phyloP scores from a whole-genome alignment of 129 eudicot species.

The Silybum marianum region DNA sequence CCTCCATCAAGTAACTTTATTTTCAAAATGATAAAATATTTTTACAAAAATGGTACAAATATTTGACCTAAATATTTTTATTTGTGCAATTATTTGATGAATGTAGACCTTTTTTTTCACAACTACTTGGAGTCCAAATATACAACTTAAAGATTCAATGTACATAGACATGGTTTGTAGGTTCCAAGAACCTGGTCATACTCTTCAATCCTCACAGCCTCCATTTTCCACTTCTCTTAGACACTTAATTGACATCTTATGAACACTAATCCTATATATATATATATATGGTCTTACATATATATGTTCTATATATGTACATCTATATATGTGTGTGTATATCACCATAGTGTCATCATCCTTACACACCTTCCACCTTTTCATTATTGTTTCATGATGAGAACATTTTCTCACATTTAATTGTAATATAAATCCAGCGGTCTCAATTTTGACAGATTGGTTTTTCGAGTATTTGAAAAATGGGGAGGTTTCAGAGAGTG shows the following conservation, averaged over 20 bases:
- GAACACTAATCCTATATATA: not conserved
- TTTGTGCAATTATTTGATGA: too few species aligned
- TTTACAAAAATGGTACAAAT: too few species aligned
- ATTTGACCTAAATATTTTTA: too few species aligned
- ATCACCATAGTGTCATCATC: slow-evolving; percentile 40
- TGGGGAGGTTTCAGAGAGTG: slow-evolving; percentile 57
- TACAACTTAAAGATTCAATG: slow-evolving; percentile 17
- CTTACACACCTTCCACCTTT: slow-evolving; percentile 7
- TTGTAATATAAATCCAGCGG: slow-evolving; percentile 1
- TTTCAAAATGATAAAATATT: too few species aligned
- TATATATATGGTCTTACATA: too few species aligned
- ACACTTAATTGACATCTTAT: not conserved
- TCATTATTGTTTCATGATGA: not conserved
- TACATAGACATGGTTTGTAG: slow-evolving; percentile 18
- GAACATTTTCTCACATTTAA: slow-evolving; percentile 31
- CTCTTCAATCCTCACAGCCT: not conserved
- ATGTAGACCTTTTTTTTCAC: too few species aligned
- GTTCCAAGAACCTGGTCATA: slow-evolving; percentile 39
- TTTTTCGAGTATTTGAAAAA: slow-evolving; percentile 12
- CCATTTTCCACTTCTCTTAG: slow-evolving; percentile 22
- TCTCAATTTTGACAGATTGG: not conserved
- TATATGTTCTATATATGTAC: not conserved
- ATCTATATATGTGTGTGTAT: not conserved
- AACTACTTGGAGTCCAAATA: too few species aligned
- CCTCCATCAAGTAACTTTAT: too few species aligned